A percentile compares a stretch with the other conserved stretches of the same genome.
These are phyloP conservation scores for Afroboletus lepidellus DNA, from an alignment of 1,284 basidiomycete species.

Conservation along the genomic window DNA sequence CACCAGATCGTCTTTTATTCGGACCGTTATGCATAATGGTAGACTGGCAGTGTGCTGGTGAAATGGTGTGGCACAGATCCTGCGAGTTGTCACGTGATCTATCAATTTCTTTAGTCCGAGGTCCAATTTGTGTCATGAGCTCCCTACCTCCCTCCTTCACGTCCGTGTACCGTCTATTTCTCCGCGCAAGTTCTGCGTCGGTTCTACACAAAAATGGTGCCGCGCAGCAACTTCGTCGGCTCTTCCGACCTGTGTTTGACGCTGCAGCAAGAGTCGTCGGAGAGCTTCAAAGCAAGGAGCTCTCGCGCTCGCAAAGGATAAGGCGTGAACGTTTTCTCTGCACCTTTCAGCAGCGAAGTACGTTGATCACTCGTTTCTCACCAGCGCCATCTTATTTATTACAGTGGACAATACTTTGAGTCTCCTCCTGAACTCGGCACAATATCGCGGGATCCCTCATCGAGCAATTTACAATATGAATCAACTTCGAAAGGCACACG, in stretches of 20 bases:
- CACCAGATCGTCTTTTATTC: conserved; percentile 6
- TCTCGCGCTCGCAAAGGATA: conserved; percentile 31
- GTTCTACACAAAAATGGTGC: conserved; percentile 55
- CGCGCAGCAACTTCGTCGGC: conserved; percentile 42
- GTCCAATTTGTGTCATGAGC: conserved; percentile 7
- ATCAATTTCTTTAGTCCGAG: no score
- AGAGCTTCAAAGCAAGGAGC: conserved; percentile 36
- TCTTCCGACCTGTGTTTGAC: conserved; percentile 59
- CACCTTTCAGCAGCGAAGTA: conserved; percentile 51
- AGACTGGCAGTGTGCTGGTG: background rate
- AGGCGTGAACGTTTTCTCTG: conserved; percentile 43
- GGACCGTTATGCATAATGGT: background rate
- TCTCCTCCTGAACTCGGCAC: conserved; percentile 53
- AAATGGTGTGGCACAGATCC: no score
- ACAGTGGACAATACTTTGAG: conserved; percentile 57
- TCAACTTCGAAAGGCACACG: conserved; percentile 35
- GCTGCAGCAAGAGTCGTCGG: conserved; percentile 46
- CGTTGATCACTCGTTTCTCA: conserved; percentile 8
- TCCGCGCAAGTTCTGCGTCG: conserved; percentile 58
- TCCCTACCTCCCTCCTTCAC: conserved; percentile 51
- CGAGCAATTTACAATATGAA: conserved; percentile 51
- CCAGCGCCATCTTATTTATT: conserved; percentile 6
- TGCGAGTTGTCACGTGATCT: conserved; percentile 15
- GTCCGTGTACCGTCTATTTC: conserved; percentile 61
- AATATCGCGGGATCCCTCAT: conserved; percentile 62